A percentile compares a stretch with the other conserved stretches of the same genome.
phyloP scores from a whole-genome alignment of 1,139 yeast genomes.

The Suhomyces ambrosiae region DNA sequence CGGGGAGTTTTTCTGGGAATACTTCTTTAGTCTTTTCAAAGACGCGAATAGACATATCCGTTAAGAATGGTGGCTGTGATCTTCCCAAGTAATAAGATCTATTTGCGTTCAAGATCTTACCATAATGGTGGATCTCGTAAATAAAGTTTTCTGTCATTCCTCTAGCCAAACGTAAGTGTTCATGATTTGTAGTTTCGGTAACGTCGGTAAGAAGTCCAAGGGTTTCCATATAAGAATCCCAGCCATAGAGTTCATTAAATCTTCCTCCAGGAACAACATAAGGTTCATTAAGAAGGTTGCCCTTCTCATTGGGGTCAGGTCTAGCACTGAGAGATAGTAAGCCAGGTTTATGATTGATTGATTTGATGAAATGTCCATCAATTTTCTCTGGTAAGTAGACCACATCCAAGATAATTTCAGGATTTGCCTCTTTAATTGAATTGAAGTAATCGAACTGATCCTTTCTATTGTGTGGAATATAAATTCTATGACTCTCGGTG shows the following conservation, averaged over 20 bases:
- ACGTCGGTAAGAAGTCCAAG: slow-evolving; percentile 77
- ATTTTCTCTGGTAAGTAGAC: slow-evolving; percentile 64
- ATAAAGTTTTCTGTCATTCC: slow-evolving; percentile 94
- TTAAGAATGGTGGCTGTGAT: slow-evolving; percentile 97
- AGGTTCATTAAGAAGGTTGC: slow-evolving; percentile 66
- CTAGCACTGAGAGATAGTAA: slow-evolving; percentile 77
- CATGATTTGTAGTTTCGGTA: slow-evolving; percentile 45
- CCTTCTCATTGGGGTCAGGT: slow-evolving; percentile 51
- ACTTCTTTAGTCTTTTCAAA: slow-evolving; percentile 58
- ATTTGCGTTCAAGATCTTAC: slow-evolving; percentile 92
- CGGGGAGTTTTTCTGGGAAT: slow-evolving; percentile 32
- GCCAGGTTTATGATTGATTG: slow-evolving; percentile 84
- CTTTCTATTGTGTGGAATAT: slow-evolving; percentile 67
- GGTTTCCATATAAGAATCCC: slow-evolving; percentile 97
- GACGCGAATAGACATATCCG: slow-evolving; percentile 84
- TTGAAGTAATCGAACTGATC: slow-evolving; percentile 76
- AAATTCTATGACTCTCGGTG: slow-evolving; percentile 66
- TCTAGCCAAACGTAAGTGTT: slow-evolving; percentile 59
- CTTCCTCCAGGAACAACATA: slow-evolving; percentile 98
- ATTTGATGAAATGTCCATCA: slow-evolving; percentile 72
- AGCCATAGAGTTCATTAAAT: slow-evolving; percentile 93
- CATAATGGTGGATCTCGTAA: slow-evolving; percentile 87
- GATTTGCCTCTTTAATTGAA: slow-evolving; percentile 54
- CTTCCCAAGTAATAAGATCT: slow-evolving; percentile 88
- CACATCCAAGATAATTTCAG: slow-evolving; percentile 69